Conservation (phyloP, 192 early-diverging fungal genomes). For the Backusella tuberculispora region DNA sequence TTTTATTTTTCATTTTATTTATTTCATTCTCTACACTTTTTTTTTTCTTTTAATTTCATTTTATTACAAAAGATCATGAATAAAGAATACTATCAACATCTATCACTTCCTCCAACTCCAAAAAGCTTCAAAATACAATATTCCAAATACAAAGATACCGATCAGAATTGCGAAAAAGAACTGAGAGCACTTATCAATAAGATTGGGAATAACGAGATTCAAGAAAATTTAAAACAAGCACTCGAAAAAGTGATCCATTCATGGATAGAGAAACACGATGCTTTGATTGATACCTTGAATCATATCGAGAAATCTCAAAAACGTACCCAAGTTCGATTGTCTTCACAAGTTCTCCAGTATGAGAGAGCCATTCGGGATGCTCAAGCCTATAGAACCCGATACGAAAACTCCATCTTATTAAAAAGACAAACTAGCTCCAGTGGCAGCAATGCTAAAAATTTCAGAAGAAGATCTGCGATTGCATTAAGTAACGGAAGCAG, state of each 20-base stretch:
- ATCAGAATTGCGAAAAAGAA: background rate
- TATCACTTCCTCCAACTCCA: background rate
- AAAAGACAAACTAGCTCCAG: slow-evolving; percentile 1
- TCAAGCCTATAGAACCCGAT: slow-evolving; percentile 13
- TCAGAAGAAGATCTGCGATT: slow-evolving; percentile 21
- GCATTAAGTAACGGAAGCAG: slow-evolving; percentile 5
- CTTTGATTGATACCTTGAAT: background rate
- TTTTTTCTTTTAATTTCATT: background rate
- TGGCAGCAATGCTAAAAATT: background rate
- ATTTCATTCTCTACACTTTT: background rate
- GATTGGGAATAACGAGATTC: background rate
- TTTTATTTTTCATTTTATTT: background rate
- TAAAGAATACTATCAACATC: slow-evolving; percentile 1
- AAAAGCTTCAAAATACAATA: background rate
- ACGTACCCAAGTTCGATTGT: background rate
- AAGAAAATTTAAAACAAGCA: background rate
- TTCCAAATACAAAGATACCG: background rate
- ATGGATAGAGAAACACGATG: slow-evolving; percentile 22
- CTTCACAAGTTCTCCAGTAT: slow-evolving; percentile 7
- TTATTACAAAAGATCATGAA: background rate
- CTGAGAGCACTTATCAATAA: background rate
- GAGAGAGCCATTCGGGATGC: slow-evolving; percentile 20
- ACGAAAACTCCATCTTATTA: slow-evolving; percentile 17
- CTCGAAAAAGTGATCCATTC: background rate
- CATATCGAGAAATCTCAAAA: background rate